These are phyloP conservation scores for Paecilomyces dactylethromorphus DNA, from an alignment of 2,329 filamentous ascomycete species.

Conservation along the genomic window DNA sequence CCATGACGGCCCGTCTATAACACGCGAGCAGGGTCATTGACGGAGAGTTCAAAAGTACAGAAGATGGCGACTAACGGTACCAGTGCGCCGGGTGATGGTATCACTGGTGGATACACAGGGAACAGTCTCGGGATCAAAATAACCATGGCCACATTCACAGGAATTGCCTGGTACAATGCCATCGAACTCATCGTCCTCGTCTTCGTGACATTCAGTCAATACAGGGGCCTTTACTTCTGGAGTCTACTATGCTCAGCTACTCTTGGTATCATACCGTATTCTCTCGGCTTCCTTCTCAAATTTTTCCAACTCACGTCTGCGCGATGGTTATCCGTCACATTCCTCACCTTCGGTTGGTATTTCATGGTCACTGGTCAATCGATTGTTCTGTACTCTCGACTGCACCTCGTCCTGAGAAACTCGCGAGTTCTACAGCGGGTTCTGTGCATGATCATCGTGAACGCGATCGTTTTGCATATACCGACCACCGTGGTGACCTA, in stretches of 20 bases:
- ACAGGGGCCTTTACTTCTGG: constrained; percentile 46
- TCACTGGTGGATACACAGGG: constrained; percentile 31
- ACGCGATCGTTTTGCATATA: constrained; percentile 39
- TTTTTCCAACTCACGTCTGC: constrained; percentile 34
- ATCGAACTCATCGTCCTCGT: constrained; percentile 44
- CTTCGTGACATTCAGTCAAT: constrained; percentile 43
- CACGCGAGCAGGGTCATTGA: background rate
- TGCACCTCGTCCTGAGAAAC: constrained; percentile 40
- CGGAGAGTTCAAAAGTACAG: background rate
- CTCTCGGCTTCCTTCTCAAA: constrained; percentile 42
- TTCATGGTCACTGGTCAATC: constrained; percentile 44
- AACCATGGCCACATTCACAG: constrained; percentile 41
- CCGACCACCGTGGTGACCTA: constrained; percentile 42
- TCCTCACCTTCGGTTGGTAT: constrained; percentile 42
- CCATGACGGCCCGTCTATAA: background rate
- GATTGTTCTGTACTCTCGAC: constrained; percentile 44
- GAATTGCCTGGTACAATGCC: constrained; percentile 45
- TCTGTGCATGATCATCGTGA: constrained; percentile 40
- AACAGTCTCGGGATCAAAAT: constrained; percentile 31
- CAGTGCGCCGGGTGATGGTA: constrained; percentile 24
- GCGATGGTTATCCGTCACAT: constrained; percentile 33
- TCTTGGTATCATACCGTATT: constrained; percentile 39
- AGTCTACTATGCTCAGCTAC: constrained; percentile 39
- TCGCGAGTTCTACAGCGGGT: constrained; percentile 33
- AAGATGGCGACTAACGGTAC: constrained; percentile 7